phyloP scores from a whole-genome alignment of 75 land plant genomes.

The Chamaecyparis obtusa region DNA sequence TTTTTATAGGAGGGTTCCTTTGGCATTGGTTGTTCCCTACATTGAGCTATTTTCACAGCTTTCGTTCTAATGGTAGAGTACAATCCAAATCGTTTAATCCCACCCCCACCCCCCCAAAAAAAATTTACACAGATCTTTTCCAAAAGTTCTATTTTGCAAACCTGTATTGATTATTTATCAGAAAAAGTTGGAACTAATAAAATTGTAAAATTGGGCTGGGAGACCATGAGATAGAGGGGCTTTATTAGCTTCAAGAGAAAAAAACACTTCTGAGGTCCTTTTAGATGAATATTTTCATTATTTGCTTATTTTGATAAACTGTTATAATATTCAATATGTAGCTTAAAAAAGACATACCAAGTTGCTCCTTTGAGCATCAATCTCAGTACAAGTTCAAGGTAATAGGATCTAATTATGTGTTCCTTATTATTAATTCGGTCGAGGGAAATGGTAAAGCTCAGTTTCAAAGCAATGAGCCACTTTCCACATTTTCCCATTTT shows the following conservation, averaged over 20 bases:
- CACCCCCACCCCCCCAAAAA: too few relatives aligned
- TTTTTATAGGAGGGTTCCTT: too few relatives aligned
- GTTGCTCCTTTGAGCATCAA: background rate
- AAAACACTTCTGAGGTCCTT: background rate
- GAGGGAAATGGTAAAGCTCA: background rate
- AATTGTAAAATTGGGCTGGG: background rate
- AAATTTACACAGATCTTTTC: too few relatives aligned
- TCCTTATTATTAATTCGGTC: background rate
- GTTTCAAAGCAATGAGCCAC: background rate
- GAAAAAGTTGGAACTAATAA: background rate
- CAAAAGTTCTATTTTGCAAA: too few relatives aligned
- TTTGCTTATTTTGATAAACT: background rate
- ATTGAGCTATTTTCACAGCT: too few relatives aligned
- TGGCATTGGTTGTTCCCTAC: too few relatives aligned
- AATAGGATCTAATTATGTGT: background rate
- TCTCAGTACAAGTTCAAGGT: background rate
- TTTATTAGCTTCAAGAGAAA: background rate
- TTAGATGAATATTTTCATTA: background rate
- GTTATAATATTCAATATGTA: background rate
- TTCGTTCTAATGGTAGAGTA: too few relatives aligned
- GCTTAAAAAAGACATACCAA: background rate
- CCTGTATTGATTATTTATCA: background rate
- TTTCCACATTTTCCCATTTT: background rate
- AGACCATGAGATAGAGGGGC: background rate
- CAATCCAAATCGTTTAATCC: too few relatives aligned